Base-by-base conservation (phyloP, 2,329 filamentous ascomycete species). In the Trichoderma oligosporum region DNA sequence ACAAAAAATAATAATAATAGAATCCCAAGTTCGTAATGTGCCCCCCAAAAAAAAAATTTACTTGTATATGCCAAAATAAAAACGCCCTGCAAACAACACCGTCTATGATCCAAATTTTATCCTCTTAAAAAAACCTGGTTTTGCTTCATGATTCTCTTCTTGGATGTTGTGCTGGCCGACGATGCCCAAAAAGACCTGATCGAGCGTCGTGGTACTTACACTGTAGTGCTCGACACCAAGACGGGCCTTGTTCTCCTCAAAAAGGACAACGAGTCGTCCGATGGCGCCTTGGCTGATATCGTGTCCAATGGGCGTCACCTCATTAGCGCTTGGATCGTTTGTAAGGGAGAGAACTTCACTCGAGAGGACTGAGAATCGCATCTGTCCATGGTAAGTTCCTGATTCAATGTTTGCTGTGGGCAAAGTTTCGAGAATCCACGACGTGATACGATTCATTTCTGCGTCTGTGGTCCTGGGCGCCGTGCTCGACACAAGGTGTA, bases 121-220 rank as follows among this genome's bases (percentile, higher is more conserved):
- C 38, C 39, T 52, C 22, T 31, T 56, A 59, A 63, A 64, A 27
- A 46, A 41, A 6, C 47, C 59, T 24, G 66, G 63, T 52, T 69
- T 61, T 58, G 71, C 64, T 12, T 68, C 67, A 12, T 74, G 81
- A 20, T 82, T 80, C 73, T 93, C 91, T 69, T 95, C 90, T 62
- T 85, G 78, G 6, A 93, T 82, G 69, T 91, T 85, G 69, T 95
- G 88, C 70, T 85, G 82, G 1, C 86, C 86, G 0, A 96, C 91
- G 67, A 97, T 94, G 24, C 81, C 82, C 69, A 97, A 72, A 72
- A 97, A 97, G 0, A 97, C 91, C 71, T 96, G 89, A 68, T 97
- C 92, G 39, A 97, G 74, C 14, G 90, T 95, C 16, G 91, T 94
- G 22, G 90, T 89, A 58, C 84, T 88, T 62, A 96, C 90, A 48